These are phyloP conservation scores for Fusarium fujikuroi DNA, from an alignment of 2,329 filamentous ascomycete species.

Conservation along the genomic window DNA sequence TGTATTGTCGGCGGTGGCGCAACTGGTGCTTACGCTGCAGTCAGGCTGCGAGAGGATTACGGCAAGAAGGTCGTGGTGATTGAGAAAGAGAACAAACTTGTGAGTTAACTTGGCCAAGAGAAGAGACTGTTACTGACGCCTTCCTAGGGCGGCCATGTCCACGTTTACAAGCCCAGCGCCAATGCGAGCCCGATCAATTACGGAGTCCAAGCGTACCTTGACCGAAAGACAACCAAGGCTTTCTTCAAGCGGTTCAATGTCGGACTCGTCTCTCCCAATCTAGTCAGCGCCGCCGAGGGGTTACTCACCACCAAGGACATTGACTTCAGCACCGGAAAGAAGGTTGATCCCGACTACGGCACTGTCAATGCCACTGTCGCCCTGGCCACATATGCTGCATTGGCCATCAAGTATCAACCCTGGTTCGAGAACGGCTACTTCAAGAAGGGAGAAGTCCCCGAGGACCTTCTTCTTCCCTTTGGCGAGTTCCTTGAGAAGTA, in stretches of 20 bases:
- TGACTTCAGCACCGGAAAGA: conserved; percentile 20
- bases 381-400: background rate
- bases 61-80: conserved; percentile 30
- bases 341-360: conserved; percentile 15
- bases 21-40: conserved; percentile 31
- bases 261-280: conserved; percentile 5
- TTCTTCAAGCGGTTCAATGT: conserved; percentile 34
- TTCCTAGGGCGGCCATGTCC: conserved; percentile 28
- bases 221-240: conserved; percentile 5
- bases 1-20: conserved; percentile 33
- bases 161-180: conserved; percentile 12
- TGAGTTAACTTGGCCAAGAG: rapidly evolving
- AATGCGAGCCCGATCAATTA: conserved; percentile 16
- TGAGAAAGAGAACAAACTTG: conserved; percentile 28
- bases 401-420: conserved; percentile 24
- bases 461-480: conserved; percentile 24
- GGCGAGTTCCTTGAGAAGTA: conserved; percentile 23
- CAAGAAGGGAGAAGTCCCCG: background rate
- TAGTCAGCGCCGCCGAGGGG: background rate
- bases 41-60: conserved; percentile 33
- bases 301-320: conserved; percentile 8
- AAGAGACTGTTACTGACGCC: background rate
- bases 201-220: conserved; percentile 28
- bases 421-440: conserved; percentile 35
- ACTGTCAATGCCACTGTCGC: background rate